Percentiles rank a stretch among this genome's conserved stretches.
phyloP scores from a whole-genome alignment of 345 rosid genomes.

The Camelina laxa region DNA sequence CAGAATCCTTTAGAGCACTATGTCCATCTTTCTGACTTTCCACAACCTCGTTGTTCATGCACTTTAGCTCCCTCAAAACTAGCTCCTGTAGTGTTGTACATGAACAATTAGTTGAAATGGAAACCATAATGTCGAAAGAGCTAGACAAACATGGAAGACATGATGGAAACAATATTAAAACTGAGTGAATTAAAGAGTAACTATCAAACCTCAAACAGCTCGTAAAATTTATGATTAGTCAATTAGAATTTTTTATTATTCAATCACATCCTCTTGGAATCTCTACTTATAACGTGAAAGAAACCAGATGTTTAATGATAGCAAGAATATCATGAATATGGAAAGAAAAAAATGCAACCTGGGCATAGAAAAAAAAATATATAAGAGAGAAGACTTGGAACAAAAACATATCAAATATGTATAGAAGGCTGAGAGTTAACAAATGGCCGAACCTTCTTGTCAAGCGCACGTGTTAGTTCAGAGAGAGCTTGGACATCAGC shows the following conservation, averaged over 20 bases:
- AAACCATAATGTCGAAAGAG: constrained; percentile 19
- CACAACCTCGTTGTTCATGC: constrained; percentile 67
- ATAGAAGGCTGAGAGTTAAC: constrained; percentile 17
- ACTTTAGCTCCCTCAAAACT: constrained; percentile 68
- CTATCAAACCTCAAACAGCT: not conserved
- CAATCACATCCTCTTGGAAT: constrained; percentile 5
- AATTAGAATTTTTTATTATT: not conserved
- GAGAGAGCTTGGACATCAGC: constrained; percentile 66
- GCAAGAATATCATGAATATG: constrained; percentile 22
- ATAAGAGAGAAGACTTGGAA: constrained; percentile 1
- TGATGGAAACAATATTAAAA: not conserved
- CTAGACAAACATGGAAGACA: constrained; percentile 23
- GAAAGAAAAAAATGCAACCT: not conserved
- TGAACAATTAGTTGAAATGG: constrained; percentile 36
- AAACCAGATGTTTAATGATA: constrained; percentile 3
- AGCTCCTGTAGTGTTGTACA: constrained; percentile 61
- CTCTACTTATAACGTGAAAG: constrained; percentile 11
- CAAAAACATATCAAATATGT: constrained; percentile 8
- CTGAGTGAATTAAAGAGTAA: constrained; percentile 6
- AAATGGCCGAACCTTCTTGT: constrained; percentile 58
- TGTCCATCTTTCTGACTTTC: constrained; percentile 66
- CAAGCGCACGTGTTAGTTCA: constrained; percentile 56
- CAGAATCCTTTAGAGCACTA: constrained; percentile 62
- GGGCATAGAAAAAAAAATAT: not conserved
- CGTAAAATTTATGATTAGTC: constrained; percentile 22